Evolutionary conservation across 495 filamentous ascomycete species (phyloP).

Genomic region (Thozetella sp.): DNA sequence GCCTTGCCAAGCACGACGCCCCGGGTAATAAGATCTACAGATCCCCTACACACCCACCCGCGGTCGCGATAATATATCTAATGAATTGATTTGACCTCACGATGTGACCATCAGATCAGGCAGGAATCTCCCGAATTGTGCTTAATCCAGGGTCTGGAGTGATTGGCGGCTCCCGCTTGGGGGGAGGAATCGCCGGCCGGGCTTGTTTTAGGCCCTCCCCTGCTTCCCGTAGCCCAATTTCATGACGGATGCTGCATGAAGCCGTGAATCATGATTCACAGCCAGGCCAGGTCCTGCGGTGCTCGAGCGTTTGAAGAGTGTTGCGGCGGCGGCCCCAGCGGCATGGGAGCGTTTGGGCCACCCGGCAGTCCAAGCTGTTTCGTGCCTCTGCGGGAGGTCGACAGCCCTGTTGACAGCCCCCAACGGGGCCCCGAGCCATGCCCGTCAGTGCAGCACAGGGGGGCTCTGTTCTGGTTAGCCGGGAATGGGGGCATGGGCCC

Average conservation of each 20-base stretch:
- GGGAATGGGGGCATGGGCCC: background rate
- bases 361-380: slow-evolving; percentile 7
- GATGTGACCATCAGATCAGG: background rate
- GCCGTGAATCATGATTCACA: slow-evolving; percentile 9
- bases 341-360: slow-evolving; percentile 8
- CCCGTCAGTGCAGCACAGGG: too few relatives aligned
- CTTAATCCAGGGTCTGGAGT: background rate
- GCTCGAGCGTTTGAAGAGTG: slow-evolving; percentile 15
- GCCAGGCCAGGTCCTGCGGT: slow-evolving; percentile 2
- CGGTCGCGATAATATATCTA: background rate
- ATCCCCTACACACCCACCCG: background rate
- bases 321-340: slow-evolving; percentile 11
- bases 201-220: slow-evolving; percentile 3
- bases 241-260: slow-evolving; percentile 3
- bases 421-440: too few relatives aligned
- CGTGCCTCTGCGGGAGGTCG: background rate
- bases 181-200: background rate
- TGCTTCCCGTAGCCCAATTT: too few relatives aligned
- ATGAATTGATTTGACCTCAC: background rate
- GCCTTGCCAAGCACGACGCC: background rate
- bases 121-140: background rate
- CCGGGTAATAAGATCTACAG: slow-evolving; percentile 2
- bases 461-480: too few relatives aligned
- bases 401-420: background rate
- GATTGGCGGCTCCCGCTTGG: slow-evolving; percentile 1